These are phyloP conservation scores for Neoscytalidium dimidiatum DNA, from an alignment of 2,329 filamentous ascomycete genomes.

Conservation along the genomic window DNA sequence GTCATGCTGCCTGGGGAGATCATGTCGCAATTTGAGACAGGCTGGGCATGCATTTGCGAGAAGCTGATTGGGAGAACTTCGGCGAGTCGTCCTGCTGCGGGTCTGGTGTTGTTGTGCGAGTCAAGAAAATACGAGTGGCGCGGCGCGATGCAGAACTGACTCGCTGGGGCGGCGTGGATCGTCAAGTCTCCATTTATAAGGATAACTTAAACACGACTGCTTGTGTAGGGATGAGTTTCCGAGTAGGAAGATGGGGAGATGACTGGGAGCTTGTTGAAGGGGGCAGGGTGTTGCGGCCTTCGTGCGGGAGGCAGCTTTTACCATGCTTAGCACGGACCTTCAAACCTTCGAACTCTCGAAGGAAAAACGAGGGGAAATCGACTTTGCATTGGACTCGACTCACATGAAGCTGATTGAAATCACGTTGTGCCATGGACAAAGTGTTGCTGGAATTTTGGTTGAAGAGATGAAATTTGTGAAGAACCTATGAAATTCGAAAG, in stretches of 20 bases:
- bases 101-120: background rate
- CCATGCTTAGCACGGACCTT: background rate
- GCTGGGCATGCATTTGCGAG: too few species aligned
- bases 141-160: background rate
- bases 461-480: too few species aligned
- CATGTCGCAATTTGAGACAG: background rate
- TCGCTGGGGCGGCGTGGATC: background rate
- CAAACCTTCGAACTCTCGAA: too few species aligned
- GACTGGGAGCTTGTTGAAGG: background rate
- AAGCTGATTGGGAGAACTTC: background rate
- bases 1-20: background rate
- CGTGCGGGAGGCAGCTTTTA: background rate
- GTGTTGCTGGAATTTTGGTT: too few species aligned
- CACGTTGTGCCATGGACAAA: too few species aligned
- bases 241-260: background rate
- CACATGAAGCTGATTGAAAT: too few species aligned
- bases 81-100: background rate
- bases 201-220: background rate
- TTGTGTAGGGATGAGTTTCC: background rate
- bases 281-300: background rate
- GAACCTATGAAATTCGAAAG: too few species aligned
- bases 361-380: too few species aligned
- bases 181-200: background rate
- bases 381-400: too few species aligned
- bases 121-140: conserved; percentile 13